Evolutionary conservation across 768 basidiomycete species (phyloP).

Genomic region (Sporobolomyces pararoseus): DNA sequence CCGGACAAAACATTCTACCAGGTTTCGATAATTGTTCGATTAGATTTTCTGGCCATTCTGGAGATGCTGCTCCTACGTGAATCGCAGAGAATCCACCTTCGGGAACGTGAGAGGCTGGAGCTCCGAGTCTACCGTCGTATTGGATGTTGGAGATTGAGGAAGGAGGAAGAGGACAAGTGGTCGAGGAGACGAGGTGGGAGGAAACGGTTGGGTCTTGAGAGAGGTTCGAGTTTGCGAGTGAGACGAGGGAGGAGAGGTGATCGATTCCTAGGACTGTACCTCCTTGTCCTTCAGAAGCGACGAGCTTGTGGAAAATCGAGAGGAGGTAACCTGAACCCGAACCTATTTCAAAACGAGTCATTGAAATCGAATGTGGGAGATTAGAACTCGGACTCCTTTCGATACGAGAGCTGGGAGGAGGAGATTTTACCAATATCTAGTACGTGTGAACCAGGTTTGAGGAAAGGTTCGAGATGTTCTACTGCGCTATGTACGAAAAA

Average conservation of each 20-base stretch:
- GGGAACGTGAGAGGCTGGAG: slow-evolving; percentile 58
- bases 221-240: neutral
- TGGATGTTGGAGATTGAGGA: slow-evolving; percentile 1
- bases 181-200: slow-evolving; percentile 42
- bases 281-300: neutral
- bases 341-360: no score
- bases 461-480: slow-evolving; percentile 69
- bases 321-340: slow-evolving; percentile 37
- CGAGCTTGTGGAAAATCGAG: slow-evolving; percentile 35
- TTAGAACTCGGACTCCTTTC: no score
- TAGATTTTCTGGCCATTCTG: slow-evolving; percentile 64
- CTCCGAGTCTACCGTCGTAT: slow-evolving; percentile 62
- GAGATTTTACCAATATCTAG: slow-evolving; percentile 62
- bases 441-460: slow-evolving; percentile 67
- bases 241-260: slow-evolving; percentile 74
- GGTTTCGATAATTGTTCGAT: slow-evolving; percentile 58
- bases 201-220: neutral
- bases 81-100: slow-evolving; percentile 62
- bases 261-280: slow-evolving; percentile 75
- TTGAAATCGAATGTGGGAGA: no score
- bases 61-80: slow-evolving; percentile 86
- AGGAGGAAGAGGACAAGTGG: slow-evolving; percentile 58
- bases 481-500: slow-evolving; percentile 39
- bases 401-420: neutral
- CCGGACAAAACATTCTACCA: slow-evolving; percentile 79